phyloP scores from a whole-genome alignment of 768 basidiomycete species.

The Tricholoma matsutake region DNA sequence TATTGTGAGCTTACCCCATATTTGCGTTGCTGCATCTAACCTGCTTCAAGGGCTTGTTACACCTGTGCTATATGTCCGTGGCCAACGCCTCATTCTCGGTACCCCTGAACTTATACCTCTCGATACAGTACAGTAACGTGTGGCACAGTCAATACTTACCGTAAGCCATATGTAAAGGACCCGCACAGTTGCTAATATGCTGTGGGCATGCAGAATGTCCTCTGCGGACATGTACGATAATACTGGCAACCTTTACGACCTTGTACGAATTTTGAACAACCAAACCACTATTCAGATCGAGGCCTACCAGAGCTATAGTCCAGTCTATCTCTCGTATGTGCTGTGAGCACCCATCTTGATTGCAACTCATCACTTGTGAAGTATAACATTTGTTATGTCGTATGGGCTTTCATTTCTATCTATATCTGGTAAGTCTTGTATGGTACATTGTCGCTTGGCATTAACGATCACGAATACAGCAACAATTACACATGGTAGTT shows the following conservation, averaged over 20 bases:
- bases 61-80: slow-evolving; percentile 44
- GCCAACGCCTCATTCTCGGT: background rate
- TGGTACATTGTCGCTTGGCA: background rate
- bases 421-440: slow-evolving; percentile 48
- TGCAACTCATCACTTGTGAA: slow-evolving; percentile 13
- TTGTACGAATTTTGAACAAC: slow-evolving; percentile 38
- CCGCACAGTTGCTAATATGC: slow-evolving; percentile 8
- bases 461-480: slow-evolving; percentile 19
- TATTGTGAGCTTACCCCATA: slow-evolving; percentile 44
- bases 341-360: background rate
- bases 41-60: slow-evolving; percentile 42
- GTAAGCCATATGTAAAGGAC: slow-evolving; percentile 28
- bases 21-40: background rate
- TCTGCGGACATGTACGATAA: slow-evolving; percentile 59
- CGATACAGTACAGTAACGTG: slow-evolving; percentile 44
- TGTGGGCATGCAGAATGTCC: slow-evolving; percentile 31
- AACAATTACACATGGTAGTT: slow-evolving; percentile 44
- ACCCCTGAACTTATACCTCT: slow-evolving; percentile 13
- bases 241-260: slow-evolving; percentile 44
- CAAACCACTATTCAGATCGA: slow-evolving; percentile 38
- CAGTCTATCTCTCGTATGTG: slow-evolving; percentile 44
- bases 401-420: slow-evolving; percentile 62
- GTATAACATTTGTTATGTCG: slow-evolving; percentile 52
- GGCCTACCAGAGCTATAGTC: slow-evolving; percentile 47
- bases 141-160: slow-evolving; percentile 61